Conservation (phyloP, 495 filamentous ascomycete genomes). For the Margaritispora aquatica region DNA sequence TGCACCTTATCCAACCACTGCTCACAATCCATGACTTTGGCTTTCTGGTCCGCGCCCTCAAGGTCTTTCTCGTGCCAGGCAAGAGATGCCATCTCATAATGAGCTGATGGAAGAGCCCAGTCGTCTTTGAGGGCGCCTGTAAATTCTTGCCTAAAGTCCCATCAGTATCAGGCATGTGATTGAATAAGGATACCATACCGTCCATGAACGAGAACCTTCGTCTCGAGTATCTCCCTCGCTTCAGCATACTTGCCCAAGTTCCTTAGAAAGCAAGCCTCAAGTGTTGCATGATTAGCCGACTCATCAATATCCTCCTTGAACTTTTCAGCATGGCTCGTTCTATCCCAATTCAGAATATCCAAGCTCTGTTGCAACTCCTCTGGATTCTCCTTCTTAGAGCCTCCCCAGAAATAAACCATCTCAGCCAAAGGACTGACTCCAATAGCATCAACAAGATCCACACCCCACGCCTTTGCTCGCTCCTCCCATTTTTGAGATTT, state of each 20-base stretch:
- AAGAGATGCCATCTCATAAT: conserved; percentile 85
- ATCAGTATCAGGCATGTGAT: neutral
- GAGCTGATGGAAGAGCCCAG: conserved; percentile 71
- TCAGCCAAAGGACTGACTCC: conserved; percentile 81
- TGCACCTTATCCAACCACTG: conserved; percentile 71
- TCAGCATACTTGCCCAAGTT: conserved; percentile 53
- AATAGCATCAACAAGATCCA: conserved; percentile 73
- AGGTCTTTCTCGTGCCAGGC: conserved; percentile 58
- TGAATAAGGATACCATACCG: conserved; percentile 27
- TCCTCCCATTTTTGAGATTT: conserved; percentile 90
- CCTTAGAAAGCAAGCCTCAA: conserved; percentile 62
- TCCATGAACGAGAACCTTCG: conserved; percentile 56
- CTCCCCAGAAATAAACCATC: conserved; percentile 96
- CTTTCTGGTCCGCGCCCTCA: conserved; percentile 16
- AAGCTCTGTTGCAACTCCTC: conserved; percentile 60
- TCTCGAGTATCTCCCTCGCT: conserved; percentile 56
- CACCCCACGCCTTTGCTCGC: conserved; percentile 58
- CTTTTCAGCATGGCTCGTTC: conserved; percentile 43
- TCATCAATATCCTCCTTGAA: conserved; percentile 71
- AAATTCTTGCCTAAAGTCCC: conserved; percentile 44
- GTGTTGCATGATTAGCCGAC: conserved; percentile 56
- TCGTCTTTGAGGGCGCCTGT: conserved; percentile 73
- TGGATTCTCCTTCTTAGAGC: conserved; percentile 66
- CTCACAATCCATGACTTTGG: conserved; percentile 58
- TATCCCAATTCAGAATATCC: conserved; percentile 55